Base-by-base conservation (phyloP, 768 basidiomycete species). In the Scleroderma bovista region DNA sequence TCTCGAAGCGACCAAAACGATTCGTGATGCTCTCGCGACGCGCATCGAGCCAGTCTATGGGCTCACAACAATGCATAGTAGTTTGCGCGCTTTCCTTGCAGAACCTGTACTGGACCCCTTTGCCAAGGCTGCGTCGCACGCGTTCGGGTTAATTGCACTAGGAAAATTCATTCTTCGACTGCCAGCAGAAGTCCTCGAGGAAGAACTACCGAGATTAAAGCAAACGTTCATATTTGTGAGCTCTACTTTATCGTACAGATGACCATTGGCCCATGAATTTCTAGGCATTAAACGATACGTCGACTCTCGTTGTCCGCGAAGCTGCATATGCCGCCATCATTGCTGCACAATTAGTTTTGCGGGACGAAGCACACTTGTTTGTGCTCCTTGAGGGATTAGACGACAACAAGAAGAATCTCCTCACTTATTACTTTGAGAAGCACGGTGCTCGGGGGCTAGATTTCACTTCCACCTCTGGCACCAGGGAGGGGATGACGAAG, bases 381-480 rank as follows among this genome's bases (percentile, higher is more conserved):
- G 72, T 80, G 33, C 77, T 93, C 16, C 70, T 93, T 40, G 87
- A 89, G 50, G 87, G 86, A 6, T 73, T 93, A 37, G 81, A 88
- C n/a, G 86, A 90, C 52, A 88, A 89, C 59, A 90, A 93, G 75
- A 92, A 91, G 75, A 92, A 93, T 61, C 72, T 93, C 16, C 72
- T 93, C 44, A 90, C 91, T 2, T 93, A 93, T 57, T 72, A 91
- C 50, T 93, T 93, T 56, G 90, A 92, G 65, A 93, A 92, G 64
- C 87, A 92, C 59, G 83, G 83, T 29, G 86, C 78, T 10, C 74
- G 90, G 19, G 86, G 79, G 39, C 57, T 65, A 45, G 64, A 66
- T 46, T 67, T 67, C 45, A 62, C 60, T 12, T 60, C 60, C 23
- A 64, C 62, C 4, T 62, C 63, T 34, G 69, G 71, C 9, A 67